Evolutionary conservation across 2,329 filamentous ascomycete genomes (phyloP).

Genomic region (Onygena corvina): DNA sequence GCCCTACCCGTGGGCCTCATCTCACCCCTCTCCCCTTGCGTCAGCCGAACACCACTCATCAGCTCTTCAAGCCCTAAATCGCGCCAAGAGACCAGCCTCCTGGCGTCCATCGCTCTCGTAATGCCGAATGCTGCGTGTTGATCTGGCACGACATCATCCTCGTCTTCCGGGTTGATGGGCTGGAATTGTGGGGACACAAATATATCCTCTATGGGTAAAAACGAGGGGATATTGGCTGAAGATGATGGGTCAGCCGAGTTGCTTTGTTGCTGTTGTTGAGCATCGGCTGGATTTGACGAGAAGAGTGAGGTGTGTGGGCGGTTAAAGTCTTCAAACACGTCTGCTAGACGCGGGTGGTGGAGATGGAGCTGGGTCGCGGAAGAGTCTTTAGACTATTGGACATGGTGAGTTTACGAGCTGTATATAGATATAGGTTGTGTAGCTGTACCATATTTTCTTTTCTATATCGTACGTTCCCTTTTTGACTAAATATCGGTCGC

Average conservation of each 20-base stretch:
- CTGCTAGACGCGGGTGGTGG: conserved; percentile 37
- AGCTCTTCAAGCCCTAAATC: conserved; percentile 46
- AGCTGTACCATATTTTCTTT: background rate
- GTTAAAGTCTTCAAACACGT: conserved; percentile 41
- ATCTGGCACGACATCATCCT: conserved; percentile 55
- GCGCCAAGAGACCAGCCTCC: conserved; percentile 45
- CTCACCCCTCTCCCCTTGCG: conserved; percentile 19
- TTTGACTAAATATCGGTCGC: background rate
- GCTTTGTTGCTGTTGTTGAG: conserved; percentile 5
- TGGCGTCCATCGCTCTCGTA: conserved; percentile 47
- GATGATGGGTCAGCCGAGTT: conserved; percentile 8
- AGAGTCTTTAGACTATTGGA: conserved; percentile 38
- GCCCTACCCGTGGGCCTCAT: conserved; percentile 26
- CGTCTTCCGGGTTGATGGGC: conserved; percentile 53
- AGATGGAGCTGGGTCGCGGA: conserved; percentile 39
- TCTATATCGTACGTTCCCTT: background rate
- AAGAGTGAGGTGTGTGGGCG: conserved; percentile 31
- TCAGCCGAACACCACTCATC: conserved; percentile 26
- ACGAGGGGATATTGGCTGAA: conserved; percentile 25
- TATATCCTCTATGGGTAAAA: conserved; percentile 48
- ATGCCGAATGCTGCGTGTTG: conserved; percentile 58
- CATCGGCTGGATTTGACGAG: conserved; percentile 8
- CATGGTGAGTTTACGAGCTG: background rate
- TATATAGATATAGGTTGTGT: background rate
- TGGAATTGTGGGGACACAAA: conserved; percentile 49